Conservation (phyloP, 208 protist species). For the Leishmania lainsoni region DNA sequence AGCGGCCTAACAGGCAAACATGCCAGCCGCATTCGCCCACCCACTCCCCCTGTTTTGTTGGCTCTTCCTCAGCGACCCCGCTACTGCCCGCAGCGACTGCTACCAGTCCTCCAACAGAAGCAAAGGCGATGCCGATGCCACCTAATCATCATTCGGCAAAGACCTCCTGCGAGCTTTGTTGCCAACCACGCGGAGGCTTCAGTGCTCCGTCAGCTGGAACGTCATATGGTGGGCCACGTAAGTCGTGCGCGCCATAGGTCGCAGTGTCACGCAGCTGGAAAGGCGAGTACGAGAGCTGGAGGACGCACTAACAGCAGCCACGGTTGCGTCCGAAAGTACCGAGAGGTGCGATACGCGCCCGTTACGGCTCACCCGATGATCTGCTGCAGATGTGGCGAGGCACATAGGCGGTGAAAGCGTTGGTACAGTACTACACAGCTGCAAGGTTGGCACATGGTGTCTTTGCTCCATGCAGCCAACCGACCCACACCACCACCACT, state of each 20-base stretch:
- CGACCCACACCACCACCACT: not conserved
- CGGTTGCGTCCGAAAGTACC: not conserved
- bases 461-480: not conserved
- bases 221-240: not conserved
- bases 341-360: not conserved
- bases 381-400: not conserved
- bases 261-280: slow-evolving; percentile 10
- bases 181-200: not conserved
- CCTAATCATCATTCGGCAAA: not conserved
- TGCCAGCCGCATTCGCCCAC: not conserved
- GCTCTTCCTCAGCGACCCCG: not conserved
- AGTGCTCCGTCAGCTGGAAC: not conserved
- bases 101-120: not conserved
- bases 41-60: not conserved
- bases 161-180: not conserved
- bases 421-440: not conserved
- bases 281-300: slow-evolving; percentile 11
- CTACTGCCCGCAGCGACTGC: slow-evolving; percentile 3
- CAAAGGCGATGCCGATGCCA: not conserved
- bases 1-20: not conserved
- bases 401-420: not conserved
- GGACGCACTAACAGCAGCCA: not conserved
- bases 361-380: not conserved
- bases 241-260: not conserved
- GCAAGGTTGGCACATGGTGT: not conserved